Evolutionary conservation across 495 filamentous ascomycete genomes (phyloP), one percentile per base, ranked within the genome.

Genomic region (Aspergillus saccharolyticus): DNA sequence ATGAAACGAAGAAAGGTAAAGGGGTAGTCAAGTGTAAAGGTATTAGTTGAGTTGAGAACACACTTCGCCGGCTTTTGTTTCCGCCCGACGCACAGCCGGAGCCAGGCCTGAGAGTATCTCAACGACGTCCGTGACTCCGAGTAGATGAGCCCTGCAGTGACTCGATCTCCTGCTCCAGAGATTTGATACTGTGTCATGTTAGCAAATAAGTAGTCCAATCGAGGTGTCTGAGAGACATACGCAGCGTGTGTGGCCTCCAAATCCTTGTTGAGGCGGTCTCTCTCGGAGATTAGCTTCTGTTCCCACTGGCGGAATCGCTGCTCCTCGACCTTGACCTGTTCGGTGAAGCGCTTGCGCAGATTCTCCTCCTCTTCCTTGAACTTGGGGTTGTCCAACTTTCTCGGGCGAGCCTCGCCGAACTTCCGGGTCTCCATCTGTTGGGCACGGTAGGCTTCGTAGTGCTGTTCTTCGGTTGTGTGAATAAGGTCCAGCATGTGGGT

Each of bases 401-500:
- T 81, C 61, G 94, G 94, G 53, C 94, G 84, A 44, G 93, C 93
- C 80, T 98, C 94, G 73, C 94, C 94, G 63, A 97, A 97, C 77
- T 98, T 98, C 74, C 94, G 85, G 52, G 94, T 98, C 85, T 98
- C 94, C 94, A 98, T 98, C 75, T 98, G 94, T 72, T 94, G 89
- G 33, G 95, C 94, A 63, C 94, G 92, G 80, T 98, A 98, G 52
- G 90, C 94, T 73, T 98, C 94, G 80, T 98, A 98, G 81, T 98
- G 94, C 63, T 88, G 85, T 79, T 98, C 94, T 78, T 98, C 94
- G 57, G 94, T 97, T 49, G 94, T 98, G 83, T 97, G 95, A 73
- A 98, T 98, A 46, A 98, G 86, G 68, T 98, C 94, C 58, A 98
- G 85, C 94, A 98, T 98, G 80, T 98, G 94, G n/a, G 95, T 98